Conservation (phyloP, 2,329 filamentous ascomycete genomes). For the Leptodontidium sp. region DNA sequence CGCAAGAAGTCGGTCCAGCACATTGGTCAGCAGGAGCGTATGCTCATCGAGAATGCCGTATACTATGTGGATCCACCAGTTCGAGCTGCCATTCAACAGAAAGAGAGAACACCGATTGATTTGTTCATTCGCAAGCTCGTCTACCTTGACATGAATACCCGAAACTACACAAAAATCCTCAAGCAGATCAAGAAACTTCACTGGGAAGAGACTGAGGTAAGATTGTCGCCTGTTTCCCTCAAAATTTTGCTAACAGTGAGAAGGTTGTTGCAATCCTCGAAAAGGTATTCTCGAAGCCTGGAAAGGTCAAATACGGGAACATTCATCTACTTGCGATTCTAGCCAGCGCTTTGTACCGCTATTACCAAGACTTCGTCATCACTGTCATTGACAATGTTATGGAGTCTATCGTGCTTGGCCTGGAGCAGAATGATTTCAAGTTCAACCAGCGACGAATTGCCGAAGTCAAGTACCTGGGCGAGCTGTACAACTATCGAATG, state of each 20-base stretch:
- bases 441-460: slow-evolving; percentile 95
- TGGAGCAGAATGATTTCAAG: slow-evolving; percentile 97
- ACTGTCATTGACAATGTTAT: slow-evolving; percentile 91
- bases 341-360: slow-evolving; percentile 85
- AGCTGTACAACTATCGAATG: slow-evolving; percentile 98
- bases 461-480: slow-evolving; percentile 94
- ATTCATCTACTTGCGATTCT: slow-evolving; percentile 93
- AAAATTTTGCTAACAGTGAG: slow-evolving; percentile 24
- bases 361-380: slow-evolving; percentile 91
- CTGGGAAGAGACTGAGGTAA: slow-evolving; percentile 90
- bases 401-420: slow-evolving; percentile 84
- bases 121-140: slow-evolving; percentile 92
- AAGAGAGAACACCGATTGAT: slow-evolving; percentile 92
- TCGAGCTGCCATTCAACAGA: slow-evolving; percentile 92
- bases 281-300: slow-evolving; percentile 94
- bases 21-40: slow-evolving; percentile 92
- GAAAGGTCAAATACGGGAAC: slow-evolving; percentile 97
- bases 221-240: slow-evolving; percentile 20
- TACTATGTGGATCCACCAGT: slow-evolving; percentile 98
- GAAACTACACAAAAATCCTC: slow-evolving; percentile 90
- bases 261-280: slow-evolving; percentile 56
- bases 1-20: slow-evolving; percentile 97
- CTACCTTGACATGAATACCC: slow-evolving; percentile 92
- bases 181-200: slow-evolving; percentile 95
- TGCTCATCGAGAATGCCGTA: slow-evolving; percentile 97